phyloP scores from a whole-genome alignment of 768 basidiomycete species.

The Mycena galericulata region DNA sequence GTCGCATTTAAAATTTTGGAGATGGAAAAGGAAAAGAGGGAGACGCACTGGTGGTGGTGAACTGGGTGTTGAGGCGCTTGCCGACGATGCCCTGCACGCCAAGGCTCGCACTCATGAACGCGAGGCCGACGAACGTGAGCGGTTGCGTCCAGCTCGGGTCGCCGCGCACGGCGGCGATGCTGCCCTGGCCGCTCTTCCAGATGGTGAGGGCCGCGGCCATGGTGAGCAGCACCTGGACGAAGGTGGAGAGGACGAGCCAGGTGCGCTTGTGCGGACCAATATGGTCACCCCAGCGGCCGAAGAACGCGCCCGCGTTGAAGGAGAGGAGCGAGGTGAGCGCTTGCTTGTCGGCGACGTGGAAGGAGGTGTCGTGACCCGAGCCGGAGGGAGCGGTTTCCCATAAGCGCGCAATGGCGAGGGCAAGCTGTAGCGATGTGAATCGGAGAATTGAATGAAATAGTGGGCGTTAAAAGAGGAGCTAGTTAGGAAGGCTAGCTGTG shows the following conservation, averaged over 20 bases:
- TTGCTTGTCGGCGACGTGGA: slow-evolving; percentile 87
- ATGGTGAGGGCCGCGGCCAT: slow-evolving; percentile 78
- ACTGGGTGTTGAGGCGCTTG: slow-evolving; percentile 84
- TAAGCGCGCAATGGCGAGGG: slow-evolving; percentile 85
- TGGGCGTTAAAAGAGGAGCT: slow-evolving; percentile 6
- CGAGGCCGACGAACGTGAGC: slow-evolving; percentile 76
- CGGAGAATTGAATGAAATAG: neutral
- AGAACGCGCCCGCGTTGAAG: slow-evolving; percentile 82
- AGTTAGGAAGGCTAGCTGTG: slow-evolving; percentile 4
- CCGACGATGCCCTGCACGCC: slow-evolving; percentile 91
- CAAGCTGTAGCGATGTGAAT: slow-evolving; percentile 59
- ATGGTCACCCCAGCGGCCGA: slow-evolving; percentile 88
- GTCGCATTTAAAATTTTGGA: neutral
- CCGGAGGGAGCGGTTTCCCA: slow-evolving; percentile 62
- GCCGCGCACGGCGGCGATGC: slow-evolving; percentile 65
- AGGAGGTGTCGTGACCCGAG: slow-evolving; percentile 61
- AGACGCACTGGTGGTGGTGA: slow-evolving; percentile 77
- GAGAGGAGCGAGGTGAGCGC: slow-evolving; percentile 82
- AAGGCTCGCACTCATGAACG: slow-evolving; percentile 84
- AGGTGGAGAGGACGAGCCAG: slow-evolving; percentile 80
- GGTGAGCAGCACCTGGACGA: slow-evolving; percentile 81
- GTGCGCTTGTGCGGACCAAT: slow-evolving; percentile 78
- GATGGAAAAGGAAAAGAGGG: slow-evolving; percentile 1
- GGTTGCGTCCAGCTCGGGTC: slow-evolving; percentile 79
- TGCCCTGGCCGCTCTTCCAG: slow-evolving; percentile 74